Conservation (phyloP, 805 yeast species). For the Lachancea sp. region DNA sequence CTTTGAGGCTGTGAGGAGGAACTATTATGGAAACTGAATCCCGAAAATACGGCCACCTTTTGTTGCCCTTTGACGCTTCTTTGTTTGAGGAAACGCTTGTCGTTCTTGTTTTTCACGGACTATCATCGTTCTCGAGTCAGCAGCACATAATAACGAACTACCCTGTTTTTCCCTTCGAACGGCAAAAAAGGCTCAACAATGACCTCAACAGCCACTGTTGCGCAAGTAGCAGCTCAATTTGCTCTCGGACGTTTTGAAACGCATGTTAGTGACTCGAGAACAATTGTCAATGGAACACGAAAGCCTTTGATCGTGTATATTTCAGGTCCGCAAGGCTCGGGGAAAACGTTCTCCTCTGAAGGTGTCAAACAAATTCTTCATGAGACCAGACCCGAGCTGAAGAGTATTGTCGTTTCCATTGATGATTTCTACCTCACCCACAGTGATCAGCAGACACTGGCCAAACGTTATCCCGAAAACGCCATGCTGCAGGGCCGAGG, state of each 20-base stretch:
- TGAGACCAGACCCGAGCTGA: constrained; percentile 32
- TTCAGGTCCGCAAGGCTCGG: constrained; percentile 77
- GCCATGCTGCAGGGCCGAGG: constrained; percentile 71
- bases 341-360: constrained; percentile 55
- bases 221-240: constrained; percentile 3
- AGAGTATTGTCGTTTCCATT: constrained; percentile 53
- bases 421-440: constrained; percentile 82
- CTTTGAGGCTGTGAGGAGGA: too few relatives aligned
- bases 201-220: neutral
- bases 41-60: too few relatives aligned
- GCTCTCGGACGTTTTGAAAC: neutral
- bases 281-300: neutral
- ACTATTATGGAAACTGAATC: too few relatives aligned
- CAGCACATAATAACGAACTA: neutral
- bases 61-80: too few relatives aligned
- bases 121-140: neutral
- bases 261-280: neutral
- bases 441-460: constrained; percentile 48
- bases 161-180: neutral
- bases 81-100: too few relatives aligned
- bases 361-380: constrained; percentile 35
- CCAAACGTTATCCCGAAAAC: constrained; percentile 39
- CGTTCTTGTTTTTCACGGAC: neutral
- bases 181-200: neutral
- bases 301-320: constrained; percentile 48